Evolutionary conservation across 495 filamentous ascomycete species (phyloP).

Genomic region (Bryoglossum gracile): DNA sequence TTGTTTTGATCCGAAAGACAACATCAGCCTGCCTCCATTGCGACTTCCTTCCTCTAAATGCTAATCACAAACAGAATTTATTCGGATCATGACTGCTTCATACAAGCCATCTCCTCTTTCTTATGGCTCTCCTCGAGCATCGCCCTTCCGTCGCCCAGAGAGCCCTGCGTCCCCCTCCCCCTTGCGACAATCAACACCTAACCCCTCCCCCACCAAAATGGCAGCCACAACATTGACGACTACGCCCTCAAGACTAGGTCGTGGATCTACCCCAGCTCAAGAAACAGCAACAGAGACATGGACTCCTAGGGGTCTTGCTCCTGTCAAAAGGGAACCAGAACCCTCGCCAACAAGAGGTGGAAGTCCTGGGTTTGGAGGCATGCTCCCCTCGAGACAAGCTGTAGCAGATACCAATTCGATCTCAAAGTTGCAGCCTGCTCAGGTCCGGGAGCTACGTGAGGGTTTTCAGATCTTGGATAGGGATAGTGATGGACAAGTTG

Average conservation of each 20-base stretch:
- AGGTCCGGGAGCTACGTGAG: constrained; percentile 70
- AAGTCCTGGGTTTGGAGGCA: constrained; percentile 27
- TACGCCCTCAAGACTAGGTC: constrained; percentile 34
- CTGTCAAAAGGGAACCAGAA: constrained; percentile 25
- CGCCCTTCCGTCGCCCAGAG: constrained; percentile 66
- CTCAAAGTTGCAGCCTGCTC: constrained; percentile 55
- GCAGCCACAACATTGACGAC: constrained; percentile 23
- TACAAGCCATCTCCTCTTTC: constrained; percentile 70
- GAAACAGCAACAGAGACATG: constrained; percentile 22
- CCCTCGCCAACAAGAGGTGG: constrained; percentile 37
- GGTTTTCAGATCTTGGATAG: constrained; percentile 82
- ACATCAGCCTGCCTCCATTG: no score
- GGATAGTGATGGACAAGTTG: constrained; percentile 68
- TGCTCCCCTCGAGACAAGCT: constrained; percentile 20
- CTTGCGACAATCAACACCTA: constrained; percentile 41
- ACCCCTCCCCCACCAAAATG: constrained; percentile 38
- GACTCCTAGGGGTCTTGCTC: constrained; percentile 28
- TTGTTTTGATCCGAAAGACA: no score
- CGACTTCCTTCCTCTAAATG: not conserved
- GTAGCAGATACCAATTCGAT: constrained; percentile 47
- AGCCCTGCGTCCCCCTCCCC: constrained; percentile 38
- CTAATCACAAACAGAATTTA: not conserved
- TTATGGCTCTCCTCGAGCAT: constrained; percentile 60
- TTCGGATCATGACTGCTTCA: constrained; percentile 32
- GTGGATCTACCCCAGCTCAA: constrained; percentile 25